Evolutionary conservation across 176 grass and related monocot genomes (phyloP).

Genomic region (Poa annua): DNA sequence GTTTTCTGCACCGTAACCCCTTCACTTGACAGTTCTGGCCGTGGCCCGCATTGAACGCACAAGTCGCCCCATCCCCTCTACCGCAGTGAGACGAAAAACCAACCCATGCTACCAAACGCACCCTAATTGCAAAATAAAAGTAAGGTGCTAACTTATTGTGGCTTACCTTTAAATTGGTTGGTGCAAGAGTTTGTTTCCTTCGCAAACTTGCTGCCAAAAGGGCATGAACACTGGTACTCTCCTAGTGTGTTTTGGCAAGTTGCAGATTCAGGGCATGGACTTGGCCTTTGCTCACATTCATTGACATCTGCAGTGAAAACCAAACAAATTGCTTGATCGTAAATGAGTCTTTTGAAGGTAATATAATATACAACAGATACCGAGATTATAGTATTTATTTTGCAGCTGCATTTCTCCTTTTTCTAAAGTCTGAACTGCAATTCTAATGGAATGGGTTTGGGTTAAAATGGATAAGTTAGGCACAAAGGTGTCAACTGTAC

Average conservation of each 20-base stretch:
- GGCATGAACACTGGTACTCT: not conserved
- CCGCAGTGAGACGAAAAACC: too few relatives aligned
- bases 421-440: too few relatives aligned
- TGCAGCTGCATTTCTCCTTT: too few relatives aligned
- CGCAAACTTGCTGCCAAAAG: not conserved
- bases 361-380: not conserved
- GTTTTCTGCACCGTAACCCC: too few relatives aligned
- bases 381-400: not conserved
- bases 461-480: too few relatives aligned
- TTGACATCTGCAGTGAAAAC: not conserved
- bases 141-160: not conserved
- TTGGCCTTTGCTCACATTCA: not conserved
- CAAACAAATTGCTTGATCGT: not conserved
- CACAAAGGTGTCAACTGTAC: too few relatives aligned
- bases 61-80: too few relatives aligned
- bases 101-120: too few relatives aligned
- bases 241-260: not conserved
- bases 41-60: too few relatives aligned
- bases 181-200: constrained; percentile 1
- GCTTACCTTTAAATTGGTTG: not conserved
- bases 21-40: too few relatives aligned
- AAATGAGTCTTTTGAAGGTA: not conserved
- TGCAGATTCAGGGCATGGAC: not conserved
- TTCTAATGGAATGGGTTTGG: too few relatives aligned
- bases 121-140: not conserved